Evolutionary conservation across 2,329 filamentous ascomycete species (phyloP).

Genomic region (Pseudocercospora musae): DNA sequence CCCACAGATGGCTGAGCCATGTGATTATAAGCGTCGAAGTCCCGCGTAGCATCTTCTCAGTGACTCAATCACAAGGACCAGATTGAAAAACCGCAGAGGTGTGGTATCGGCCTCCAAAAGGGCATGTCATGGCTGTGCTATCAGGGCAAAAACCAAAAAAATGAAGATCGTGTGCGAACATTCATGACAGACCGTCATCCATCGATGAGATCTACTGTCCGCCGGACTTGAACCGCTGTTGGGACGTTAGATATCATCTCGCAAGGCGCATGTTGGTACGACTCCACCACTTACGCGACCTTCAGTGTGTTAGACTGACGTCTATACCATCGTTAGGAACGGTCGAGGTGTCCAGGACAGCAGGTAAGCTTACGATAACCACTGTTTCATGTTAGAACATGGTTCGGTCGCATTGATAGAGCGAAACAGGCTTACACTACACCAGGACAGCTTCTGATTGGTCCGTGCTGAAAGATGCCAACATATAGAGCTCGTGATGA

Average conservation of each 20-base stretch:
- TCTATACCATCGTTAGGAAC: background rate
- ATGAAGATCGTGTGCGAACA: background rate
- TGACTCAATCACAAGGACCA: no score
- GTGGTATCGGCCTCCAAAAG: background rate
- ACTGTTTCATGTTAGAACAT: background rate
- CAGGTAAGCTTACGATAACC: background rate
- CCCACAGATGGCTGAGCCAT: no score
- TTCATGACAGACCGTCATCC: background rate
- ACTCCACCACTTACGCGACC: background rate
- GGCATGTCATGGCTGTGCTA: no score
- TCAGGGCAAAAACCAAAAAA: background rate
- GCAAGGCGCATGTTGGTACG: no score
- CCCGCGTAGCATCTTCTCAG: no score
- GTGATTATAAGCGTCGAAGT: no score
- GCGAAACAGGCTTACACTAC: background rate
- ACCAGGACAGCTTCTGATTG: background rate
- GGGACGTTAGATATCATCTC: background rate
- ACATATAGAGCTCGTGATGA: background rate
- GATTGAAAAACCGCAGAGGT: background rate
- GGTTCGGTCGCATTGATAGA: no score
- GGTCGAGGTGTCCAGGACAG: background rate
- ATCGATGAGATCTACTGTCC: background rate
- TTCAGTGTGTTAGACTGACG: slow-evolving; percentile 5
- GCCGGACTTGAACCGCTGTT: background rate
- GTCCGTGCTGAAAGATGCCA: background rate